These are phyloP conservation scores for Wickerhamomyces mucosus DNA, from an alignment of 805 yeast genomes.

Conservation along the genomic window DNA sequence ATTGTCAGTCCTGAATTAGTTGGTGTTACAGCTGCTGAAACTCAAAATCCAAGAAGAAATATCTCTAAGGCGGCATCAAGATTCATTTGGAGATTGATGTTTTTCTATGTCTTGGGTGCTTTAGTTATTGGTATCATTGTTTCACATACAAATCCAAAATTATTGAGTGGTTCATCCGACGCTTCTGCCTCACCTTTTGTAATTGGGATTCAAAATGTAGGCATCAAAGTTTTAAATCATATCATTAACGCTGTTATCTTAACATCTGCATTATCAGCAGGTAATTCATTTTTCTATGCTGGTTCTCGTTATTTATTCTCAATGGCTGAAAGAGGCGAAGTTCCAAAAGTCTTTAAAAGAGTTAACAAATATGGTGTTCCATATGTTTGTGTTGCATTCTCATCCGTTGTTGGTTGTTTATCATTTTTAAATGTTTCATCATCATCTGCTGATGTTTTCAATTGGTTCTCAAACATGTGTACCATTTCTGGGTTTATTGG, in stretches of 20 bases:
- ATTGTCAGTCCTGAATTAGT: conserved; percentile 57
- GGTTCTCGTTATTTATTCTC: conserved; percentile 69
- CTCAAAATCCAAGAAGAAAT: conserved; percentile 46
- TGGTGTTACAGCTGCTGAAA: conserved; percentile 49
- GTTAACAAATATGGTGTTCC: conserved; percentile 72
- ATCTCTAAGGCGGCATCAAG: conserved; percentile 51
- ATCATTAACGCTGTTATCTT: conserved; percentile 72
- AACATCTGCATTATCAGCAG: conserved; percentile 73
- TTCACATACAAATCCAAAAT: conserved; percentile 47
- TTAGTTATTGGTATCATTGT: conserved; percentile 60
- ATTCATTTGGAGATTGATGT: conserved; percentile 44
- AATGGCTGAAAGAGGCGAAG: conserved; percentile 63
- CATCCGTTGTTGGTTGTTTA: conserved; percentile 39
- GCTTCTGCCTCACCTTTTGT: conserved; percentile 73
- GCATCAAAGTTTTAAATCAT: conserved; percentile 60
- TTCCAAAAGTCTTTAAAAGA: conserved; percentile 58
- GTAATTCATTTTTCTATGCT: conserved; percentile 71
- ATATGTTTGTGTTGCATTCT: conserved; percentile 34
- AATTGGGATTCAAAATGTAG: conserved; percentile 64
- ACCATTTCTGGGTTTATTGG: conserved; percentile 70
- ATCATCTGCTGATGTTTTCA: conserved; percentile 48
- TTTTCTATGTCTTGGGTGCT: conserved; percentile 58
- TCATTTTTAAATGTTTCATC: conserved; percentile 63
- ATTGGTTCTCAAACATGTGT: conserved; percentile 66
- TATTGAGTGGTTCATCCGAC: conserved; percentile 44